Percentiles rank a stretch among this genome's conserved stretches.
Evolutionary conservation across 371 early-diverging fungal species (phyloP).

Genomic region (Synchytrium microbalum): DNA sequence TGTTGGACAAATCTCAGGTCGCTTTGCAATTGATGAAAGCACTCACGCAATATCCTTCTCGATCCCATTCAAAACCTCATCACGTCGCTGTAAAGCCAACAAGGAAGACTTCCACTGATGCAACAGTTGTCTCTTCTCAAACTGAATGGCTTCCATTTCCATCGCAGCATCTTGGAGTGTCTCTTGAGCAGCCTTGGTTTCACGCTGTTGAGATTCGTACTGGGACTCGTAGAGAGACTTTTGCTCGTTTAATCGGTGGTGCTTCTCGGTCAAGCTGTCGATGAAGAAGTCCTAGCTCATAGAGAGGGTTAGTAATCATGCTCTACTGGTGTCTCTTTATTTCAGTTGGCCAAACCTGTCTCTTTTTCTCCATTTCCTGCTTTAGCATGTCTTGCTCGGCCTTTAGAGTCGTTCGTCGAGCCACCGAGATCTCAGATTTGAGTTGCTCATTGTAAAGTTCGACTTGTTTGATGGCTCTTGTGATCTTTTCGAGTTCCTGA

Average conservation of each 20-base stretch:
- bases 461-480: slow-evolving; percentile 40
- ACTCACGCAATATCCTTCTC: slow-evolving; percentile 34
- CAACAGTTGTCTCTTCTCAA: slow-evolving; percentile 49
- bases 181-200: slow-evolving; percentile 40
- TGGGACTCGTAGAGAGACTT: slow-evolving; percentile 42
- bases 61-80: slow-evolving; percentile 37
- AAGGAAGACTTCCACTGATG: slow-evolving; percentile 49
- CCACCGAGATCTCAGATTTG: slow-evolving; percentile 35
- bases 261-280: slow-evolving; percentile 39
- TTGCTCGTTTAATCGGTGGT: slow-evolving; percentile 40
- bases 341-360: slow-evolving; percentile 28
- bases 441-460: slow-evolving; percentile 49
- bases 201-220: slow-evolving; percentile 38
- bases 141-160: slow-evolving; percentile 53
- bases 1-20: too few relatives aligned
- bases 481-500: slow-evolving; percentile 41
- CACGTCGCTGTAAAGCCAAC: slow-evolving; percentile 40
- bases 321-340: slow-evolving; percentile 3
- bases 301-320: not conserved
- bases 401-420: slow-evolving; percentile 45
- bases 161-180: slow-evolving; percentile 47
- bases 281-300: slow-evolving; percentile 42
- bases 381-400: slow-evolving; percentile 45
- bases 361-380: slow-evolving; percentile 48
- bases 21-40: too few relatives aligned